A percentile compares a stretch with the other conserved stretches of the same genome.
phyloP scores from a whole-genome alignment of 108 stramenopile genomes.

The Epipyxis sp. region DNA sequence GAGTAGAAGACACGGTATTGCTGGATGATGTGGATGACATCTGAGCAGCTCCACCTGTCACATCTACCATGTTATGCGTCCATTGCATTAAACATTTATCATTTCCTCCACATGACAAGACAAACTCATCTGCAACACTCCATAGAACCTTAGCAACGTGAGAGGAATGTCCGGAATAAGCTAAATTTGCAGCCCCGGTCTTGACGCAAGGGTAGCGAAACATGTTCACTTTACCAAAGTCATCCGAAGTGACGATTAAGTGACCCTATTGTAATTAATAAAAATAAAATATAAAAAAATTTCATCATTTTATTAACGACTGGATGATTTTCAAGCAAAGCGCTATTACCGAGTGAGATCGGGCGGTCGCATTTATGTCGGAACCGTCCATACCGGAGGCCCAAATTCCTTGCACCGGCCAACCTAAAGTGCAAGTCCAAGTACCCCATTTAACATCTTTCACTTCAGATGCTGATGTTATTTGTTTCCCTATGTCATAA shows the following conservation, averaged over 20 bases:
- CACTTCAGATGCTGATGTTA: constrained; percentile 38
- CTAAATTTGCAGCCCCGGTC: constrained; percentile 28
- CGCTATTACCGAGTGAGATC: constrained; percentile 32
- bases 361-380: constrained; percentile 21
- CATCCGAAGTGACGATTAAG: constrained; percentile 41
- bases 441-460: constrained; percentile 50
- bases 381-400: constrained; percentile 24
- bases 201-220: constrained; percentile 44
- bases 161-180: constrained; percentile 36
- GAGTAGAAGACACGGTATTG: neutral
- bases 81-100: constrained; percentile 43
- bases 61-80: constrained; percentile 16
- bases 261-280: too few species aligned
- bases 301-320: neutral
- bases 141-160: constrained; percentile 50
- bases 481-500: constrained; percentile 41
- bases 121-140: constrained; percentile 29
- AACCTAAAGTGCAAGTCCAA: constrained; percentile 50
- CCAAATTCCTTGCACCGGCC: constrained; percentile 52
- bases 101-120: constrained; percentile 41
- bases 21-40: neutral
- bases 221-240: constrained; percentile 40
- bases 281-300: neutral
- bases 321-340: constrained; percentile 16
- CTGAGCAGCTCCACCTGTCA: neutral